Evolutionary conservation across 257 asterid species (phyloP), one percentile per base, ranked within the genome.

Genomic region (Sherardia arvensis): DNA sequence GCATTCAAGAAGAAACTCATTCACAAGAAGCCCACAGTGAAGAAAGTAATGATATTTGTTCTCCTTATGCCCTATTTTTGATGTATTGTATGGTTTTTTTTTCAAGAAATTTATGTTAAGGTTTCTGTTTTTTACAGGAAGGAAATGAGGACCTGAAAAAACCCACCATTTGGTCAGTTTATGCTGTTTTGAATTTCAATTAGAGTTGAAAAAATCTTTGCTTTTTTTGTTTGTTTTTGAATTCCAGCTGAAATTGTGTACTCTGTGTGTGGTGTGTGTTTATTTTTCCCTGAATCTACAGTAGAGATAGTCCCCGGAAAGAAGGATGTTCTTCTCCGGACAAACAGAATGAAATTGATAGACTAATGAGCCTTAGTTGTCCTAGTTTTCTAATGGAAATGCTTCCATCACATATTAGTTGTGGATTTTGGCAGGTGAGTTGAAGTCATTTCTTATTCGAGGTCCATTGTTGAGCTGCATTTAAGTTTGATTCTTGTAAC

Each of bases 401-500:
- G 94, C 86, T 70, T 59, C 77, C 66, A 76, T 81, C 88, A 59
- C 90, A 83, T 73, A 76, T 83, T 18, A 78, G 82, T 18, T 78
- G 80, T 28, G 85, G 81, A 65, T 86, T 76, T 76, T 80, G 85
- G 79, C 66, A 83, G 87, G 94, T 86, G 70, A 71, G 87, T 73
- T 23, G 66, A 49, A 49, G 20, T 26, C 56, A 25, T 49, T 2
- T 20, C 8, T 21, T 15, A 15, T 1, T 43, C 17, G 56, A 18
- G 23, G 20, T 47, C 21, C 65, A 55, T 48, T 34, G 6, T 49
- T 62, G 7, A 62, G 55, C 33, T 62, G 54, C 33, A 1, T 22
- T 32, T 60, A 28, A 14, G 32, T 49, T 10, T 33, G 56, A 38
- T 17, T 20, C 54, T 66, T 59, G 64, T 43, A 36, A 12, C n/a